Evolutionary conservation across 1,284 basidiomycete species (phyloP), one percentile per base, ranked within the genome.

Genomic region (Thecaphora frezii): DNA sequence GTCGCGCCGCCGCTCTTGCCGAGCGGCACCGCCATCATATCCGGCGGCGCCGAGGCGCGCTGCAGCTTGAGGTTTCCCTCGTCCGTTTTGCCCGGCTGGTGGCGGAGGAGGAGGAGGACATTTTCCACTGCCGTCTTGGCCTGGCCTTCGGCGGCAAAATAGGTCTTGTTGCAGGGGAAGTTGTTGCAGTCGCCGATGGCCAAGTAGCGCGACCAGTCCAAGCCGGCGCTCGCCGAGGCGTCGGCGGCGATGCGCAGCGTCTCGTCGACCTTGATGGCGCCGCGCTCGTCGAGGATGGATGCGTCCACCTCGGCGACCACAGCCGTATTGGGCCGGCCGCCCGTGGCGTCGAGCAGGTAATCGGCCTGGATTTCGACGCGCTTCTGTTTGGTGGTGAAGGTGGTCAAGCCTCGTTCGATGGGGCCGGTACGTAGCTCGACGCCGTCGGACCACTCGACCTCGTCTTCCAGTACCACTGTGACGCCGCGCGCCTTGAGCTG

Each of bases 271-370:
- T 62, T 66, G 65, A 82, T 70, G 42, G 76, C 60, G 12, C 54
- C 54, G 30, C 58, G 50, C 7, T 51, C 33, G 44, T 76, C 56
- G 25, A 81, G 24, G n/a, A 81, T 41, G 14, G 50, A 22, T 0
- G 74, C 44, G 61, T 82, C 78, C 43, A 60, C 69, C 1, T 62
- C 48, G 10, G 55, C 39, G 14, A 82, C 68, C 45, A 83, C 56
- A 5, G 44, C 44, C 1, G 79, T 74, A 57, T 81, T 80, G n/a
- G 81, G 77, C 25, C 58, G 68, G 66, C 80, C 81, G 14, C 82
- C 82, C 16, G 73, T 72, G 10, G 79, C 77, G 46, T 81, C 39
- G 46, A 82, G 77, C 36, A 83, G 67, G 59, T 74, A 83, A 66
- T 83, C 82, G 49, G 81, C 77, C 54, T 52, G 25, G 37, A 67